Base-by-base conservation (phyloP, 2,329 filamentous ascomycete species). In the Monosporascus sp. region DNA sequence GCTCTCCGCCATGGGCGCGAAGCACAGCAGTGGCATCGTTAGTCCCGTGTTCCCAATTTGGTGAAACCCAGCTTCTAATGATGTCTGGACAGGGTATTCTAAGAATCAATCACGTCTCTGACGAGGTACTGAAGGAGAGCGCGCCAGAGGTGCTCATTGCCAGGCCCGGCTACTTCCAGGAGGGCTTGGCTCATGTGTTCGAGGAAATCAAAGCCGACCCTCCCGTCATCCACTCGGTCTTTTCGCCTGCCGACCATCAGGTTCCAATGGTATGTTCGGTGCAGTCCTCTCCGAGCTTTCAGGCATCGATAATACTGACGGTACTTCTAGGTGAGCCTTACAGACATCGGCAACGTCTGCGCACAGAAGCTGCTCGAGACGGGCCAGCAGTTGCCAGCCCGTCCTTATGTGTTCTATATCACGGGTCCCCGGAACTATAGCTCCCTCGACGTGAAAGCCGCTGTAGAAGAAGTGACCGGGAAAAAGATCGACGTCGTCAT, bases 21-120 rank as follows among this genome's bases (percentile, higher is more conserved):
- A 71, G 5, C 54, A 67, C 5, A 62, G 67, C 19, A 54, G 59
- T 17, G 62, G 63, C 9, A 70, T 65, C 49, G 67, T 71, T 48
- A 26, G 19, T 35, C 31, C 31, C 27, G 9, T 11, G 4, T 35
- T 35, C 11, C 31, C 11, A 5, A 35, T 35, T 35, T 14, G 9
- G 9, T 9, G 4, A 5, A 35, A 17, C 41, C n/a, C 2, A 24
- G 56, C 51, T 64, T 41, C 7, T 1, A 19, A 2, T 3, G 11
- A 37, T 7, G 1, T 11, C n/a, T 14, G 3, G 1, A 7, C 16
- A 70, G 68, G 68, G 68, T 3, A 54, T 67, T 4, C 38, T 63
- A n/a, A 54, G 49, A 14, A 49, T 63, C 35, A 65, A 65, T 20
- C 58, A 63, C 27, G 57, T 62, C 35, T 54, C 62, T 1, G 63